Base-by-base conservation (phyloP, 208 protist genomes). In the Wallacemonas rigidus region DNA sequence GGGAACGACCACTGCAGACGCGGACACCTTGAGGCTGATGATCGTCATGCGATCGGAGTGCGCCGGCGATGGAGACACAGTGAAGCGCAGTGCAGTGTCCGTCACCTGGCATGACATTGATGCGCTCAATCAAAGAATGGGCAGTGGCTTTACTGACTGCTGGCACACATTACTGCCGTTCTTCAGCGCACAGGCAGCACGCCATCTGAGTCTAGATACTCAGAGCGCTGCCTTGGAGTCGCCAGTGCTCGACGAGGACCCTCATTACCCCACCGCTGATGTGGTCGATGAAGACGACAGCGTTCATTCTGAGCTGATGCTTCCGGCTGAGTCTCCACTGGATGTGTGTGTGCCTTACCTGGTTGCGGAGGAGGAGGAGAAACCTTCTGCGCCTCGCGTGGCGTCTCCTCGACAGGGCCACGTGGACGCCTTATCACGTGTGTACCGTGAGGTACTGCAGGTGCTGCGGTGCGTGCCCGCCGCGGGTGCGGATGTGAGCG, bases 91-190 rank as follows among this genome's bases (percentile, higher is more conserved):
- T 6, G n/a, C 12, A 5, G 56, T 62, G 36, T 7, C 8, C 56
- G 26, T 43, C 56, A 62, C 17, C 12, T 62, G 56, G 56, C 17
- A 62, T 3, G 43, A 12, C 3, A 0, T 62, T 38, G 56, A 62
- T 15, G 8, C 5, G 38, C 56, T 62, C 8, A 35, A 62, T 15
- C 36, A 36, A 6, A n/a, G 17, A 7, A 44, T 43, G 56, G 56
- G 56, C 36, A 5, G 17, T 15, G 70, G 71, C 41, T 80, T 80
- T 44, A 38, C 44, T 5, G 36, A 40, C 26, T 76, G 68, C 61
- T 79, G 68, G 68, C 15, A 72, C 5, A 64, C 65, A 5, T 41
- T 79, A 1, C 47, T 47, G 2, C 64, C 69, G 2, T 79, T 74
- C 40, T 79, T 79, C 44, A 6, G 8, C 0, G 56, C 9, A 7